phyloP scores from a whole-genome alignment of 2,329 filamentous ascomycete genomes.

The Pseudogymnoascus sp. region DNA sequence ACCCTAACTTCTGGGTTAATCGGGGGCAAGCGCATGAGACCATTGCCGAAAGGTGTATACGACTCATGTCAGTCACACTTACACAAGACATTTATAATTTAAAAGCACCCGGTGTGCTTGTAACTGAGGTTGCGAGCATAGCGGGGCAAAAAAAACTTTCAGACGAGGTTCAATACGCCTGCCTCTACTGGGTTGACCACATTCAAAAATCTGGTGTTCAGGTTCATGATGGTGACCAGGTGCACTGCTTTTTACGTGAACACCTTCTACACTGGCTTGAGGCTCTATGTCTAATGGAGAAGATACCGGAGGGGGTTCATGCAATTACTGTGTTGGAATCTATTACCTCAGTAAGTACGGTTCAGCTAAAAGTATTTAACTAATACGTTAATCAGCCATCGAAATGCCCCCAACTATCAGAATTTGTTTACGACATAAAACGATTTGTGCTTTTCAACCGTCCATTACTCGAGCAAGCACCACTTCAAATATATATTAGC shows the following conservation, averaged over 20 bases:
- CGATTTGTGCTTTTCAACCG: constrained; percentile 9
- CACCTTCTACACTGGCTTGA: neutral
- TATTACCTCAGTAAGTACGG: no score
- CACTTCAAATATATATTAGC: neutral
- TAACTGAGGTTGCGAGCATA: constrained; percentile 13
- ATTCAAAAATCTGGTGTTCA: neutral
- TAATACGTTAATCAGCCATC: no score
- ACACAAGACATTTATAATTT: constrained; percentile 24
- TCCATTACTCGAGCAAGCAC: constrained; percentile 4
- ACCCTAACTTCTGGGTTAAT: constrained; percentile 24
- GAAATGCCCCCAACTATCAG: no score
- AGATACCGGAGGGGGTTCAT: no score
- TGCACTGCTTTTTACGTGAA: neutral
- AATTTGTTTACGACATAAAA: constrained; percentile 3
- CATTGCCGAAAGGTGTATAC: constrained; percentile 25
- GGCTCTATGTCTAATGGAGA: no score
- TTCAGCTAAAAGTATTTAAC: no score
- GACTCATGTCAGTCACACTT: constrained; percentile 21
- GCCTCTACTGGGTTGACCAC: constrained; percentile 15
- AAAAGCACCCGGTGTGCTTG: constrained; percentile 10
- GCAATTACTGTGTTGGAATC: no score
- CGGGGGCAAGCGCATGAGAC: constrained; percentile 25
- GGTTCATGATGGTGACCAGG: neutral
- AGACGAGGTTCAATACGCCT: constrained; percentile 11
- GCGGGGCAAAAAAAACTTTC: no score